A percentile compares a stretch with the other conserved stretches of the same genome.
phyloP scores from a whole-genome alignment of 1,284 basidiomycete species.

The Cystobasidium sp. region DNA sequence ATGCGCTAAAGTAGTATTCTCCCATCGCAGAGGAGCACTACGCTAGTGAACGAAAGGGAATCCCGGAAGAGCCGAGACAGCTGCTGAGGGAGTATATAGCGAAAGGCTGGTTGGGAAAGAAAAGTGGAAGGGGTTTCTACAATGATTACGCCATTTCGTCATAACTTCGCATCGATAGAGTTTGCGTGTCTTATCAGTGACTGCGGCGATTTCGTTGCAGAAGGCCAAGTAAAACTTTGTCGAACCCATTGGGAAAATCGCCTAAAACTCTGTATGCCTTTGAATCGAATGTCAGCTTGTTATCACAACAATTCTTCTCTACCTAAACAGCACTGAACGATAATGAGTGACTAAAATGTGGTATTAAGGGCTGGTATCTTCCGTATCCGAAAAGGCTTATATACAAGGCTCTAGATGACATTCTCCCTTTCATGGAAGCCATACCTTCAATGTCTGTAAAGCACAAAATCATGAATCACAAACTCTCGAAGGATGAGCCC shows the following conservation, averaged over 20 bases:
- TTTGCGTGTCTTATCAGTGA: no score
- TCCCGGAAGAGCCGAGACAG: slow-evolving; percentile 24
- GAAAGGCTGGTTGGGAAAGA: slow-evolving; percentile 82
- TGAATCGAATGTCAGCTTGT: no score
- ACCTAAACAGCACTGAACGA: background rate
- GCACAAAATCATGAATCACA: background rate
- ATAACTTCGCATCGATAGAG: no score
- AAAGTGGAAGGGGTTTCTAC: slow-evolving; percentile 73
- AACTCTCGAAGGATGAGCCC: background rate
- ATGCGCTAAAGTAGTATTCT: background rate
- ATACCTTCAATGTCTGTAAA: slow-evolving; percentile 46
- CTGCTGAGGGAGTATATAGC: slow-evolving; percentile 20
- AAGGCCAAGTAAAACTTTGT: no score
- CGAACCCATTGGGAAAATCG: no score
- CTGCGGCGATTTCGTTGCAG: no score
- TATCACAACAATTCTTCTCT: no score
- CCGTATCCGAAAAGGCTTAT: no score
- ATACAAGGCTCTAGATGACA: background rate
- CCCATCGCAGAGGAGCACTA: slow-evolving; percentile 20
- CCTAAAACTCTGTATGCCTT: no score
- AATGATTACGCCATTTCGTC: slow-evolving; percentile 59
- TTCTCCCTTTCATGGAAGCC: slow-evolving; percentile 42
- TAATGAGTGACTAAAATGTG: background rate
- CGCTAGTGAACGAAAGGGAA: slow-evolving; percentile 7
- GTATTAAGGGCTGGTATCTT: background rate